phyloP scores from a whole-genome alignment of 2,329 filamentous ascomycete genomes.

The Zymoseptoria pseudotritici region DNA sequence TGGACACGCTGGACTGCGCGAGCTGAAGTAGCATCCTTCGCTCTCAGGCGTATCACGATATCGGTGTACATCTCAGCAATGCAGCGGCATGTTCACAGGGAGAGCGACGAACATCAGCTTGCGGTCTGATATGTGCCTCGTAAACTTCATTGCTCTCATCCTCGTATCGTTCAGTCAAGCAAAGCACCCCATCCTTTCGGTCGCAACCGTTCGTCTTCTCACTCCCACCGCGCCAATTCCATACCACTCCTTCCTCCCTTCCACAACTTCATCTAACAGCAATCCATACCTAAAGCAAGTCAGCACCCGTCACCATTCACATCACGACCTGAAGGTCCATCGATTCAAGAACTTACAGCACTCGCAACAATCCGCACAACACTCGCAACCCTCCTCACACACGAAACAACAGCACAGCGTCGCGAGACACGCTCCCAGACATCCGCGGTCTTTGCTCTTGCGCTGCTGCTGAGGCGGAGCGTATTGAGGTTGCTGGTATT shows the following conservation, averaged over 20 bases:
- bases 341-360: constrained; percentile 31
- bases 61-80: background rate
- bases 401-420: constrained; percentile 57
- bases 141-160: background rate
- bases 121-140: background rate
- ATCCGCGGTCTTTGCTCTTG: constrained; percentile 43
- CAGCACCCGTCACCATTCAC: background rate
- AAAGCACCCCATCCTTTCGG: background rate
- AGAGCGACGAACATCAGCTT: background rate
- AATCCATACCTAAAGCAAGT: constrained; percentile 6
- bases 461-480: constrained; percentile 27
- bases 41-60: background rate
- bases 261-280: constrained; percentile 4
- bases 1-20: too few relatives aligned
- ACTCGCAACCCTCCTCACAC: constrained; percentile 57
- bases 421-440: constrained; percentile 47
- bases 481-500: constrained; percentile 38
- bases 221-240: background rate
- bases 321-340: background rate
- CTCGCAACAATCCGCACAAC: constrained; percentile 55
- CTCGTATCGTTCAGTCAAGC: background rate
- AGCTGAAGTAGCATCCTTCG: background rate
- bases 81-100: constrained; percentile 12
- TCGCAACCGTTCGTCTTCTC: background rate
- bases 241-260: background rate